These are phyloP conservation scores for Apiospora saccharicola DNA, from an alignment of 2,329 filamentous ascomycete genomes.

Conservation along the genomic window DNA sequence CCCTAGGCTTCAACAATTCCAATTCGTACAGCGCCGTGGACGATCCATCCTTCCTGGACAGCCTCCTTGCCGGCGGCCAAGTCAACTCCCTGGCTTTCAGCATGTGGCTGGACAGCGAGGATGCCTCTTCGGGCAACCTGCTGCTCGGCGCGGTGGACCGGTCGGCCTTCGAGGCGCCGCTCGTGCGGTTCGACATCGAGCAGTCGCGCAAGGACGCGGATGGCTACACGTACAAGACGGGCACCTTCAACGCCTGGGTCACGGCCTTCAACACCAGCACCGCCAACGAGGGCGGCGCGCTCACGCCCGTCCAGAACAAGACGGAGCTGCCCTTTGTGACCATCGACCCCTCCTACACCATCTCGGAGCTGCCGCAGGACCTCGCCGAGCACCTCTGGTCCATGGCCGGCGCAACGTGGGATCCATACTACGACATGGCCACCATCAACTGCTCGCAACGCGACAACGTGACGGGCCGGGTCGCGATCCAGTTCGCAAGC, in stretches of 20 bases:
- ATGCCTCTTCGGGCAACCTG: conserved; percentile 38
- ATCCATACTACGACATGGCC: conserved; percentile 25
- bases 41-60: conserved; percentile 35
- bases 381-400: conserved; percentile 39
- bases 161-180: conserved; percentile 36
- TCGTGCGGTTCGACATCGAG: conserved; percentile 33
- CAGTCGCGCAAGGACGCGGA: not conserved
- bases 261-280: conserved; percentile 25
- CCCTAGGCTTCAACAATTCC: conserved; percentile 38
- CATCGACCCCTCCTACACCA: conserved; percentile 26
- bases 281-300: not conserved
- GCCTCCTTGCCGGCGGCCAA: conserved; percentile 36
- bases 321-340: conserved; percentile 25
- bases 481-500: conserved; percentile 39
- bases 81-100: conserved; percentile 42
- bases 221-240: conserved; percentile 20
- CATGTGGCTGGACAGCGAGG: conserved; percentile 42
- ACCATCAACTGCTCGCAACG: conserved; percentile 39
- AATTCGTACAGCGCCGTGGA: conserved; percentile 17
- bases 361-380: conserved; percentile 31
- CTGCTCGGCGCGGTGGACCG: conserved; percentile 44
- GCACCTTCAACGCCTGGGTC: conserved; percentile 23
- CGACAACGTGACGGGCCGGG: conserved; percentile 31
- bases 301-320: conserved; percentile 27
- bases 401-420: conserved; percentile 38